phyloP scores from a whole-genome alignment of 495 filamentous ascomycete genomes.

The Penicillium canescens region DNA sequence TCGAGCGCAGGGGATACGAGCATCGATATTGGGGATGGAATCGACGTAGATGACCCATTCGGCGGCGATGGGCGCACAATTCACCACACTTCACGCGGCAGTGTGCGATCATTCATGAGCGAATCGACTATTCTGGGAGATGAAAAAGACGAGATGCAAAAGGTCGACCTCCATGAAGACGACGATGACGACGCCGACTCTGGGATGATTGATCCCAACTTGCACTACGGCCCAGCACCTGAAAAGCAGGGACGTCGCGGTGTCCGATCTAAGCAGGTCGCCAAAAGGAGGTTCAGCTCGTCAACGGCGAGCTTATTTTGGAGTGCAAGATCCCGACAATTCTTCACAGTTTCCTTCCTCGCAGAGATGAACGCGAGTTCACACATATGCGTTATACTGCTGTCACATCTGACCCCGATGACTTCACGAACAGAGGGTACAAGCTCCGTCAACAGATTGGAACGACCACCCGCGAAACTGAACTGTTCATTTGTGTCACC shows the following conservation, averaged over 20 bases:
- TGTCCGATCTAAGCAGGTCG: conserved; percentile 80
- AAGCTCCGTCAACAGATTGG: conserved; percentile 95
- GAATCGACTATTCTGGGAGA: conserved; percentile 64
- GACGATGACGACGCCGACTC: conserved; percentile 43
- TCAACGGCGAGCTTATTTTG: conserved; percentile 95
- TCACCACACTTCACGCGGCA: conserved; percentile 40
- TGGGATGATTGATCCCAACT: conserved; percentile 41
- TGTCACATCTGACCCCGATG: conserved; percentile 97
- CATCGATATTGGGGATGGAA: conserved; percentile 57
- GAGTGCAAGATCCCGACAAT: conserved; percentile 99
- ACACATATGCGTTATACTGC: conserved; percentile 99
- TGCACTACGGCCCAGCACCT: conserved; percentile 86
- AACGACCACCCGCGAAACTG: conserved; percentile 84
- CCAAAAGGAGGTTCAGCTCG: conserved; percentile 91
- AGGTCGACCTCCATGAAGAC: conserved; percentile 41
- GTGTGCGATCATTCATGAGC: conserved; percentile 62
- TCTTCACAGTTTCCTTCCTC: conserved; percentile 89
- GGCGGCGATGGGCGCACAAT: conserved; percentile 58
- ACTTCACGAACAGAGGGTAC: conserved; percentile 85
- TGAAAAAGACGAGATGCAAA: conserved; percentile 46
- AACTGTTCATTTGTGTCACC: conserved; percentile 95
- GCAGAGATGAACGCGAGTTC: conserved; percentile 91
- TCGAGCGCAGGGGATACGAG: conserved; percentile 36
- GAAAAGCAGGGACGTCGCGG: conserved; percentile 83
- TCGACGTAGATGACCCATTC: conserved; percentile 75